Base-by-base conservation (phyloP, 805 yeast genomes). In the Metschnikowia santaceciliae region DNA sequence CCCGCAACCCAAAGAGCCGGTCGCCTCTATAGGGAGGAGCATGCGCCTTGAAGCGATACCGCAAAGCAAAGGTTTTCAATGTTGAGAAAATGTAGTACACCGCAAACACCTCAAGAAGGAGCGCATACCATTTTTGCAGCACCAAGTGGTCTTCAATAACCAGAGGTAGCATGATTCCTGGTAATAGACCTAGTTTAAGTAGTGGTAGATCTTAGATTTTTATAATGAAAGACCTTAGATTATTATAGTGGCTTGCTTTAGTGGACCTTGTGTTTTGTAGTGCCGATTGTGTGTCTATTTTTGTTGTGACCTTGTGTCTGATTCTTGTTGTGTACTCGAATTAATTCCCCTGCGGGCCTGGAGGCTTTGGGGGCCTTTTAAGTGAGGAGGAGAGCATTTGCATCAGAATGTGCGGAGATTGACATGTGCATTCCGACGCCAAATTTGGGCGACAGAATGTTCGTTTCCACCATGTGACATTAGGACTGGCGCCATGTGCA, bases 11-110 rank as follows among this genome's bases (percentile, higher is more conserved):
- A 19, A 54, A 49, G 19, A 36, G 23, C 40, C 44, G 36, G 46
- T 56, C 60, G 3, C 47, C 47, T n/a, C 43, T 46, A 23, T 34
- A 49, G 2, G 56, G 49, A 19, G 58, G 51, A 14, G 47, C 42
- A 11, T 42, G 14, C 2, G 57, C 58, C 20, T 52, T 54, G 26
- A 42, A 47, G 13, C 48, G 38, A 37, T 45, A 43, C 36, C 52
- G 20, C 7, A 54, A 43, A 19, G 42, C 4, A 15, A 39, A 32
- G 7, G 44, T 41, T 22, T 20, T 44, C 11, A 47, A 13, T n/a
- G 34, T 15, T 7, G 50, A 23, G 11, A 34, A 32, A 11, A 45
- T 3, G 13, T 7, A 38, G 14, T 20, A 19, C 4, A 42, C 13
- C 6, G 49, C 37, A 19, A 38, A 32, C 17, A 32, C 44, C 46